Percentiles rank a stretch among this genome's conserved stretches.
Conservation (phyloP, 257 asterid genomes). For the Misopates orontium region DNA sequence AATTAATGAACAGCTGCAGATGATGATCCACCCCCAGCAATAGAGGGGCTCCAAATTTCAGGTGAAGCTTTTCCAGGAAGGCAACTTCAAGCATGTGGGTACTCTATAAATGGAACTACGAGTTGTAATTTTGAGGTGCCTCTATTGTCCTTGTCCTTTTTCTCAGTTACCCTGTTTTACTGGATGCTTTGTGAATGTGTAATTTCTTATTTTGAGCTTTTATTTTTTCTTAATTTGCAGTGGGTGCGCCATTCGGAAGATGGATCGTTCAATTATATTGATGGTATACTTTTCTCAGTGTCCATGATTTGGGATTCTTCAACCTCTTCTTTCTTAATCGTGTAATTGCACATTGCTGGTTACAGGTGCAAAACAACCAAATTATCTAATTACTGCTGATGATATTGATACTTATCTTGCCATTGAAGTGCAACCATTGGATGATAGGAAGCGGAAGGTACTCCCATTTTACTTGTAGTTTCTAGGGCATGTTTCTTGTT, state of each 20-base stretch:
- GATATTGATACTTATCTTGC: constrained; percentile 90
- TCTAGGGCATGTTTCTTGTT: background rate
- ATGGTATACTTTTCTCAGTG: constrained; percentile 52
- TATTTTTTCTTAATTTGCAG: constrained; percentile 54
- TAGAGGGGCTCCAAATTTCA: constrained; percentile 91
- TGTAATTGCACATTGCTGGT: constrained; percentile 32
- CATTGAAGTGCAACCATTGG: constrained; percentile 97
- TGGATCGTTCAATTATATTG: constrained; percentile 89
- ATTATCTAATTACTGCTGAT: constrained; percentile 91
- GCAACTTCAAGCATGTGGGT: constrained; percentile 91
- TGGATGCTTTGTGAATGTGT: constrained; percentile 26
- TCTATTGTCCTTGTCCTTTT: constrained; percentile 20
- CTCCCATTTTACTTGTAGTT: constrained; percentile 16
- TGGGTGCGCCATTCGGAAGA: constrained; percentile 96
- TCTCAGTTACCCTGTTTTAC: constrained; percentile 25
- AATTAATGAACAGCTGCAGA: constrained; percentile 67
- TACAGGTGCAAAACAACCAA: constrained; percentile 94
- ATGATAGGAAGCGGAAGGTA: constrained; percentile 96
- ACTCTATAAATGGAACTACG: constrained; percentile 92
- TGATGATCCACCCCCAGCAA: constrained; percentile 90
- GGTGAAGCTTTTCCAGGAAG: constrained; percentile 95
- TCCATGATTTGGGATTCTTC: constrained; percentile 19
- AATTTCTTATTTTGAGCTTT: constrained; percentile 17
- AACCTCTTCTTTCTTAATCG: constrained; percentile 19
- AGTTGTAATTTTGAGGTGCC: constrained; percentile 97